A percentile compares a stretch with the other conserved stretches of the same genome.
phyloP scores from a whole-genome alignment of 306 rosid genomes.

The Castanea mollissima region DNA sequence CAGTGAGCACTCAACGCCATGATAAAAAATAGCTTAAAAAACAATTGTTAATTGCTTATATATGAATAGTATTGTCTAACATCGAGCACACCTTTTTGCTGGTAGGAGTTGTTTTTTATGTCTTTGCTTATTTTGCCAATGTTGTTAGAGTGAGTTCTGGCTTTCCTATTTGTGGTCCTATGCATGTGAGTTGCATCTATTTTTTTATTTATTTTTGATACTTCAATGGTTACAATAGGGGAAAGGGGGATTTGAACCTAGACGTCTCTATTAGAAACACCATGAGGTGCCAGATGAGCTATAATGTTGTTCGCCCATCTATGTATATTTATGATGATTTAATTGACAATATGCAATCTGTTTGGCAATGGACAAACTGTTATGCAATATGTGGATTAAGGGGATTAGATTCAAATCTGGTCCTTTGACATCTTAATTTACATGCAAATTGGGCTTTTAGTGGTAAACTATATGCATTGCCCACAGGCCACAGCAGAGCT shows the following conservation, averaged over 20 bases:
- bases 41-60: background rate
- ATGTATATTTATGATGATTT: no score
- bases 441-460: background rate
- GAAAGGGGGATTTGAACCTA: no score
- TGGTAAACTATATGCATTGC: no score
- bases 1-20: background rate
- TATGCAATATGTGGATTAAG: background rate
- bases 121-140: background rate
- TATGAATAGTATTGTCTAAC: background rate
- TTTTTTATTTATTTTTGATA: no score
- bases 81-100: background rate
- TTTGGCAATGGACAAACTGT: background rate
- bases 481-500: no score
- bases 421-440: background rate
- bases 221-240: no score
- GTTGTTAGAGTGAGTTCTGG: background rate
- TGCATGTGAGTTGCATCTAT: background rate
- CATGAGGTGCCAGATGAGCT: no score
- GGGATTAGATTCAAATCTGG: background rate
- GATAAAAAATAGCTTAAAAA: background rate
- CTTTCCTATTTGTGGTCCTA: background rate
- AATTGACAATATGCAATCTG: background rate
- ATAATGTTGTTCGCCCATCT: no score
- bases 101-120: background rate
- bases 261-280: no score